These are phyloP conservation scores for Puccinia polysora DNA, from an alignment of 1,284 basidiomycete species.

Conservation along the genomic window DNA sequence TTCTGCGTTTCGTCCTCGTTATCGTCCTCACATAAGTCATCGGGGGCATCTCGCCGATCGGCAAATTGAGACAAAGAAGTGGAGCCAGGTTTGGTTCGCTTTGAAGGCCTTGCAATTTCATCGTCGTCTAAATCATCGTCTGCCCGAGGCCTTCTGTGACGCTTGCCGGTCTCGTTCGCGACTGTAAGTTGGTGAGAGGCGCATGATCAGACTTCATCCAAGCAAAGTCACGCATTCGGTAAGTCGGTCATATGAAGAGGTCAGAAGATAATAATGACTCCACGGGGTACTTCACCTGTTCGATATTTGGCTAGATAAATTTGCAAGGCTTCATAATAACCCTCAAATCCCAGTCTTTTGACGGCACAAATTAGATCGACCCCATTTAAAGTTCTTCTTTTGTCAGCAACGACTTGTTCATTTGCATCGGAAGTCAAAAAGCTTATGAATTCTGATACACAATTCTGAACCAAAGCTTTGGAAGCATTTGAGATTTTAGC, in stretches of 20 bases:
- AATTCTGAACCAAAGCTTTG: conserved; percentile 26
- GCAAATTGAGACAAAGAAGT: no score
- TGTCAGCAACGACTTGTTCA: conserved; percentile 7
- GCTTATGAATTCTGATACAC: conserved; percentile 37
- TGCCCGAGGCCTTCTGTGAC: conserved; percentile 16
- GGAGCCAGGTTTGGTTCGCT: no score
- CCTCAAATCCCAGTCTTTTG: conserved; percentile 21
- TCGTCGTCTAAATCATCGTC: conserved; percentile 14
- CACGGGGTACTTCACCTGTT: neutral
- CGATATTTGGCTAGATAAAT: conserved; percentile 39
- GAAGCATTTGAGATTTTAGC: conserved; percentile 36
- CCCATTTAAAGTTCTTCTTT: conserved; percentile 28
- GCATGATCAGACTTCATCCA: neutral
- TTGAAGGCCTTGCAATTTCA: no score
- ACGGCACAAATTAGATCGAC: conserved; percentile 24
- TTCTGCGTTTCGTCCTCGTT: no score
- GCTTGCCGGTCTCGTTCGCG: conserved; percentile 23
- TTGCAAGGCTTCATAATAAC: conserved; percentile 30
- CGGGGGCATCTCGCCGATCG: no score
- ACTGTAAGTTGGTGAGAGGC: neutral
- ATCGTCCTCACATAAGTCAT: no score
- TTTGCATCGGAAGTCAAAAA: conserved; percentile 26
- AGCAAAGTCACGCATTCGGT: neutral
- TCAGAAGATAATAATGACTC: neutral
- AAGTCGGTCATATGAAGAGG: neutral